Base-by-base conservation (phyloP, 2,329 filamentous ascomycete species). In the Aspergillus fumigatus region DNA sequence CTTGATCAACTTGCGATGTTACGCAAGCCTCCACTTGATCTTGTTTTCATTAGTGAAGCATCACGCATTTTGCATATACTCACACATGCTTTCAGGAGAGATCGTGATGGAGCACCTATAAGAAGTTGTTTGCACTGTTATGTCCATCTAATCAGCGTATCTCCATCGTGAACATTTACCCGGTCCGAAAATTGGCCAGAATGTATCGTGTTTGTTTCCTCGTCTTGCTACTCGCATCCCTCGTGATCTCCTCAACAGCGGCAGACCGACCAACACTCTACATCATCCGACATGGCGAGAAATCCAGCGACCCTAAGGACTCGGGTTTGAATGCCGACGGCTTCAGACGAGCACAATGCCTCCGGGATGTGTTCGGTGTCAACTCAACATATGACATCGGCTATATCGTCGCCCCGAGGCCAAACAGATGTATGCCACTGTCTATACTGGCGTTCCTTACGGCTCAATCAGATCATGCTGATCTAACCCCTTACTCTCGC, bases 211-310 rank as follows among this genome's bases (percentile, higher is more conserved):
- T 57, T 3, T 25, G 26, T 17, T 27, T 50, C 54, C 21, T 53
- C 7, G 55, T 26, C 23, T 47, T 50, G 19, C 47, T 23, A 4
- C 51, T 49, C 27, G 48, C 8, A 43, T 49, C 19, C 43, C 35
- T 5, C 5, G 38, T 49, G 11, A 43, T 26, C 8, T 17, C 55
- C 17, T 21, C 43, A 2, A 54, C 50, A 17, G 62, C 59, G 17
- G 56, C 58, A 8, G 11, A 29, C 17, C 55, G 53, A 0, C 65
- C 69, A 19, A 69, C 60, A 7, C 60, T 70, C 19, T 70, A 66
- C 35, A 56, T 71, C 19, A 68, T 71, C 50, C 67, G 69, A 9
- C 69, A 71, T 50, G 69, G 65, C 35, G 69, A 71, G 51, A 70
- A 70, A 32, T 59, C 69, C 5, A 51, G 21, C 1, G 50, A 69